These are phyloP conservation scores for Cercospora canescens DNA, from an alignment of 2,329 filamentous ascomycete species.

Conservation along the genomic window DNA sequence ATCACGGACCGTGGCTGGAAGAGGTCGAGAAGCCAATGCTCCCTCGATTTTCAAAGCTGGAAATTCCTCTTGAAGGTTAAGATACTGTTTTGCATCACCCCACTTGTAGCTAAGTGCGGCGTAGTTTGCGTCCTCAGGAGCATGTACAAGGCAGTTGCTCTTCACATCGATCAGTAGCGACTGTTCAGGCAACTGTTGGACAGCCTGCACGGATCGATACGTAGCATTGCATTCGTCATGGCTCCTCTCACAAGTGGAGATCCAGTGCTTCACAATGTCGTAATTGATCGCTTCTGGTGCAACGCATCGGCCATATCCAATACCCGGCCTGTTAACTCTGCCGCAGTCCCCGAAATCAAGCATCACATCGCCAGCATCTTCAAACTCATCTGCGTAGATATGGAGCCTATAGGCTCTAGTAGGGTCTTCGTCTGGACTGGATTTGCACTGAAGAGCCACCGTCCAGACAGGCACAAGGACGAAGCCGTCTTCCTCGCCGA, in stretches of 20 bases:
- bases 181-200: not conserved
- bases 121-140: not conserved
- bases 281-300: not conserved
- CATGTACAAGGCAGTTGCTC: not conserved
- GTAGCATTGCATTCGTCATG: not conserved
- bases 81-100: not conserved
- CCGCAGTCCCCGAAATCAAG: not conserved
- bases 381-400: not conserved
- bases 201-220: not conserved
- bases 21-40: not conserved
- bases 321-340: not conserved
- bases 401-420: not conserved
- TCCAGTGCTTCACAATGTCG: not conserved
- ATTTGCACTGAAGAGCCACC: not conserved
- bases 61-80: not conserved
- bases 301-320: not conserved
- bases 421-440: not conserved
- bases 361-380: not conserved
- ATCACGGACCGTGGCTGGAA: not conserved
- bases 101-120: not conserved
- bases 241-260: not conserved
- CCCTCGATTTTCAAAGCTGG: not conserved
- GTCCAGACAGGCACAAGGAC: not conserved
- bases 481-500: not conserved
- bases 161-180: not conserved